Evolutionary conservation across 768 basidiomycete genomes (phyloP).

Genomic region (Leccinum incarnatum): DNA sequence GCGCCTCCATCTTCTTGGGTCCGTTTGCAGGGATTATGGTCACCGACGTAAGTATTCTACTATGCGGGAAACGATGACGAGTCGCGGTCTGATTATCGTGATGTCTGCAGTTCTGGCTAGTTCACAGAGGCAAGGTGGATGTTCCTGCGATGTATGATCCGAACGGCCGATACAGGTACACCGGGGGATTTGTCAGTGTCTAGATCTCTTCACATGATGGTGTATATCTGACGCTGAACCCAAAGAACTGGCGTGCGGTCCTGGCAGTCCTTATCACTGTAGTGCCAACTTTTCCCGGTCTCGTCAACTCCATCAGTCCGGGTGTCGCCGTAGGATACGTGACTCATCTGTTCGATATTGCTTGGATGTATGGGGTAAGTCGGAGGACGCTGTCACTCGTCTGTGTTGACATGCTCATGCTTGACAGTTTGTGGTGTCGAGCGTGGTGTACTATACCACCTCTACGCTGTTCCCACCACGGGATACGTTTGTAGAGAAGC

Average conservation of each 20-base stretch:
- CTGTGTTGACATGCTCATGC: not conserved
- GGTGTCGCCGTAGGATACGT: constrained; percentile 62
- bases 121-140: constrained; percentile 69
- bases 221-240: constrained; percentile 1
- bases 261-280: constrained; percentile 65
- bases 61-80: not conserved
- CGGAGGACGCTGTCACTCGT: not conserved
- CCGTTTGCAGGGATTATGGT: constrained; percentile 80
- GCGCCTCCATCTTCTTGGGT: constrained; percentile 83
- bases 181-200: constrained; percentile 57
- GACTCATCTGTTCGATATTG: constrained; percentile 60
- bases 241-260: constrained; percentile 79
- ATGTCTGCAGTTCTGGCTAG: constrained; percentile 64
- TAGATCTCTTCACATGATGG: not conserved
- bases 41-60: constrained; percentile 46
- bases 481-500: constrained; percentile 27
- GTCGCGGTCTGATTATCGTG: not conserved
- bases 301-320: constrained; percentile 71
- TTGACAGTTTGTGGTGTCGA: constrained; percentile 27
- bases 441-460: constrained; percentile 30
- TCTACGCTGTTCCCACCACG: constrained; percentile 30
- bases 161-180: constrained; percentile 76
- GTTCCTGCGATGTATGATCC: constrained; percentile 85
- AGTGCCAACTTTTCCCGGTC: constrained; percentile 70
- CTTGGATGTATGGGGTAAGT: constrained; percentile 76